phyloP scores from a whole-genome alignment of 129 eudicot genomes.

The sunflower (Helianthus annuus) region DNA sequence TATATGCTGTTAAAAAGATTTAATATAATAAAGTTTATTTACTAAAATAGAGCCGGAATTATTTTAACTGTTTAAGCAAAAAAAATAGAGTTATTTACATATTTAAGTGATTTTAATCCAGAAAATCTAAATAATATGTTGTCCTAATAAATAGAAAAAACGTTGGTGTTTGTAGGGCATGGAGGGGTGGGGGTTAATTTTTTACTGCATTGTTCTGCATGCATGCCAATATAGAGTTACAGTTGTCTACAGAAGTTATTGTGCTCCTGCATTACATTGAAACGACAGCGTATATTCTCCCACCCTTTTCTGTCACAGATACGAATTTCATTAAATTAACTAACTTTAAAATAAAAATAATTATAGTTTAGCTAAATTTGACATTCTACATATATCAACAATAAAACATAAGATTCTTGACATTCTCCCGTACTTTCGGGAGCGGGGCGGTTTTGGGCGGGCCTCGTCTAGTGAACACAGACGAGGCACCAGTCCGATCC shows the following conservation, averaged over 20 bases:
- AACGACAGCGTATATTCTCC: conserved; percentile 16
- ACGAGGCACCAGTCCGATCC: conserved; percentile 47
- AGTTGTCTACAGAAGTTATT: conserved; percentile 18
- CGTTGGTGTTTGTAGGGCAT: not conserved
- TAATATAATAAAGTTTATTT: no score
- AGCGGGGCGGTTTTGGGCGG: conserved; percentile 65
- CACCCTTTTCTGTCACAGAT: not conserved
- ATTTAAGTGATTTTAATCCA: no score
- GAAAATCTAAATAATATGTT: no score
- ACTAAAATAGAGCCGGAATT: not conserved
- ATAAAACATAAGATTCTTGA: conserved; percentile 86
- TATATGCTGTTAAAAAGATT: no score
- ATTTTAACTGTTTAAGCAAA: no score
- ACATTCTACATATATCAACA: conserved; percentile 39
- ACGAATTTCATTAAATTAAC: not conserved
- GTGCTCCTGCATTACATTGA: not conserved
- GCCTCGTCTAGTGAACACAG: conserved; percentile 28
- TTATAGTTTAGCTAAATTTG: no score
- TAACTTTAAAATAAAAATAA: no score
- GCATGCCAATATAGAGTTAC: conserved; percentile 21
- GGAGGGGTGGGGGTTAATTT: not conserved
- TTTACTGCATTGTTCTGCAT: conserved; percentile 18
- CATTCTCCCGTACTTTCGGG: conserved; percentile 80
- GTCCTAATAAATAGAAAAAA: no score
- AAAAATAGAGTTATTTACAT: no score